Percentiles rank a stretch among this genome's conserved stretches.
phyloP scores from a whole-genome alignment of 139 green algal genomes.

The Coelastrella sp. region DNA sequence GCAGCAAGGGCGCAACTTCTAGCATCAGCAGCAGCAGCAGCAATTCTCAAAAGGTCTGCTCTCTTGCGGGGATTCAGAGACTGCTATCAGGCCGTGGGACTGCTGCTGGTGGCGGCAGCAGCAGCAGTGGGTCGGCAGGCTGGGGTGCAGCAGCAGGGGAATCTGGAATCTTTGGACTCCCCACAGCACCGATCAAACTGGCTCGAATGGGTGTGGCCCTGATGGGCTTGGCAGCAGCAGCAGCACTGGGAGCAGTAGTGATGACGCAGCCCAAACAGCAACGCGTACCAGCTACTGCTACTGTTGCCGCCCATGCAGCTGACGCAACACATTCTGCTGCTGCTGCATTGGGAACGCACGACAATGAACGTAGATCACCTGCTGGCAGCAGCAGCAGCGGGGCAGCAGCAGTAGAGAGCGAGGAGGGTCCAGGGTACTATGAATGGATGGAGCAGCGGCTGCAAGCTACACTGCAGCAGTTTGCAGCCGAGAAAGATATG shows the following conservation, averaged over 20 bases:
- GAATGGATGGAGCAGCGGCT: constrained; percentile 34
- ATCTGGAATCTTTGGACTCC: not conserved
- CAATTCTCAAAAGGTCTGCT: not conserved
- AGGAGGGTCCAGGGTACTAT: constrained; percentile 4
- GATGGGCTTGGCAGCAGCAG: constrained; percentile 21
- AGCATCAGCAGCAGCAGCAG: not conserved
- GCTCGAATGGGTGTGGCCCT: constrained; percentile 12
- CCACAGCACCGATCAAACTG: not conserved
- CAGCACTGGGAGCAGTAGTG: not conserved
- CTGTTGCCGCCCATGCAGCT: not conserved
- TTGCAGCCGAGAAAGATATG: constrained; percentile 24
- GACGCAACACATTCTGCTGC: not conserved
- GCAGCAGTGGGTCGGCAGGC: not conserved
- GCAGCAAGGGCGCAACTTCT: too few relatives aligned
- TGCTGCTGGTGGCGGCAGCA: not conserved
- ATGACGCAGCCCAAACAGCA: not conserved
- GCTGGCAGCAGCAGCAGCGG: not conserved
- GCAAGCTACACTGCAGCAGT: constrained; percentile 20
- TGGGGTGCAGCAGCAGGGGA: not conserved
- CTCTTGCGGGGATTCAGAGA: too few relatives aligned
- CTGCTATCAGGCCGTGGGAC: not conserved
- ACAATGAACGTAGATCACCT: not conserved
- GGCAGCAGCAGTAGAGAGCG: not conserved
- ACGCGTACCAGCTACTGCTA: not conserved
- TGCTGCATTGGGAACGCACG: not conserved